These are phyloP conservation scores for Vanderwaltozyma polyspora DNA, from an alignment of 805 yeast species.

Conservation along the genomic window DNA sequence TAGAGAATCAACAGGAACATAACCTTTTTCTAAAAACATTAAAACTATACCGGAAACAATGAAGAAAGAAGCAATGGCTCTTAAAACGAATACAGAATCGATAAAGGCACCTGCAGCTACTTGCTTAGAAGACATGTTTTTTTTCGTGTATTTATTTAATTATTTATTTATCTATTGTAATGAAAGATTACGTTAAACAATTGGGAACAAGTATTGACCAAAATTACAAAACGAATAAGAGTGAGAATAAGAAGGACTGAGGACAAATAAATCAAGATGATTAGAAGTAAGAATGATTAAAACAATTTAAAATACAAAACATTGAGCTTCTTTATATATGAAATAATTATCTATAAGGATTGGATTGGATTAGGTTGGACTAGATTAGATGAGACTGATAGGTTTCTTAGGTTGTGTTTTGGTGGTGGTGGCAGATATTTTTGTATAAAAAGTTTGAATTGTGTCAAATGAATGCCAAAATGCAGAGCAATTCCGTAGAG, in stretches of 20 bases:
- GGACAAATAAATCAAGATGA: too few species aligned
- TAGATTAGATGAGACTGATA: too few species aligned
- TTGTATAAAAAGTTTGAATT: too few species aligned
- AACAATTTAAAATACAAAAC: too few species aligned
- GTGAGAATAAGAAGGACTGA: too few species aligned
- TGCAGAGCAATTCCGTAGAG: too few species aligned
- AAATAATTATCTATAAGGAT: too few species aligned
- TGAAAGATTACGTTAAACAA: not conserved
- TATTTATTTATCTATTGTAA: not conserved
- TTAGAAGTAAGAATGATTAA: too few species aligned
- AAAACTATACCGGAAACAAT: conserved; percentile 5
- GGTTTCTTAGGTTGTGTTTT: too few species aligned
- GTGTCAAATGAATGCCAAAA: not conserved
- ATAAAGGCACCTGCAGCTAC: not conserved
- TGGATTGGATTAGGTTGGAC: too few species aligned
- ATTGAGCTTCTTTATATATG: too few species aligned
- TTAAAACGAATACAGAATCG: conserved; percentile 4
- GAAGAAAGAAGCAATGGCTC: conserved; percentile 5
- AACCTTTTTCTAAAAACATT: conserved; percentile 8
- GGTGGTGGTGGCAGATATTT: too few species aligned
- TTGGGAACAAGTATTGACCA: not conserved
- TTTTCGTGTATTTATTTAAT: not conserved
- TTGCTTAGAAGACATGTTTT: not conserved
- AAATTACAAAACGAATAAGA: not conserved
- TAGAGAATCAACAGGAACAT: conserved; percentile 2